These are phyloP conservation scores for Phragmites australis DNA, from an alignment of 176 grass and related monocot species.

Conservation along the genomic window DNA sequence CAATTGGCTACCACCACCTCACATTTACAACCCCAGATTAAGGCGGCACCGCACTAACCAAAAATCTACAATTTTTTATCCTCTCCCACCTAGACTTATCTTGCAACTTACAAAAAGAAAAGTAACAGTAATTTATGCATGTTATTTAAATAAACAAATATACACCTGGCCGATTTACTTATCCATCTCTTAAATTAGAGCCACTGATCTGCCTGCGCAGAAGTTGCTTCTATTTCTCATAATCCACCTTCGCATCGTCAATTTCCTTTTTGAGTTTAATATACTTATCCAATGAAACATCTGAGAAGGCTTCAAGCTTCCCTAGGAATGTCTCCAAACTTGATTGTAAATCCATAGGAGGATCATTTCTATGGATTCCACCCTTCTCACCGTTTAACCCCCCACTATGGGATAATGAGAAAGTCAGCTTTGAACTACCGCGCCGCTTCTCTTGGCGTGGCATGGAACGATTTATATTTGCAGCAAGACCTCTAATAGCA, in stretches of 20 bases:
- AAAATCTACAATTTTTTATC: conserved; percentile 39
- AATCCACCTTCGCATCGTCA: conserved; percentile 28
- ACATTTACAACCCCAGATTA: conserved; percentile 50
- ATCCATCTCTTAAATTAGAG: conserved; percentile 46
- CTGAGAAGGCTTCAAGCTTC: conserved; percentile 56
- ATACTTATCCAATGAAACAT: conserved; percentile 56
- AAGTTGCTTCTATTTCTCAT: conserved; percentile 40
- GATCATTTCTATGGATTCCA: conserved; percentile 39
- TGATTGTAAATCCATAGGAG: conserved; percentile 60
- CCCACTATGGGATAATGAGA: conserved; percentile 51
- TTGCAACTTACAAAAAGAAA: conserved; percentile 41
- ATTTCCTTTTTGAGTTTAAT: conserved; percentile 43
- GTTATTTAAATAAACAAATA: conserved; percentile 38
- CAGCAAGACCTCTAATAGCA: conserved; percentile 62
- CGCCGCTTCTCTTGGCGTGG: conserved; percentile 67
- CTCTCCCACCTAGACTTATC: conserved; percentile 41
- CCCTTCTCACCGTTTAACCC: conserved; percentile 27
- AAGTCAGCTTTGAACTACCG: conserved; percentile 51
- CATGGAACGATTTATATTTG: conserved; percentile 51
- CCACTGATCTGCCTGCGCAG: not conserved
- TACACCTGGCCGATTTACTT: conserved; percentile 31
- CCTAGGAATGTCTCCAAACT: conserved; percentile 62
- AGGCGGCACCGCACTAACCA: conserved; percentile 13
- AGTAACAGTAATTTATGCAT: conserved; percentile 27
- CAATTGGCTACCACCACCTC: conserved; percentile 38